phyloP scores from a whole-genome alignment of 768 basidiomycete species.

The Trametes villosa region DNA sequence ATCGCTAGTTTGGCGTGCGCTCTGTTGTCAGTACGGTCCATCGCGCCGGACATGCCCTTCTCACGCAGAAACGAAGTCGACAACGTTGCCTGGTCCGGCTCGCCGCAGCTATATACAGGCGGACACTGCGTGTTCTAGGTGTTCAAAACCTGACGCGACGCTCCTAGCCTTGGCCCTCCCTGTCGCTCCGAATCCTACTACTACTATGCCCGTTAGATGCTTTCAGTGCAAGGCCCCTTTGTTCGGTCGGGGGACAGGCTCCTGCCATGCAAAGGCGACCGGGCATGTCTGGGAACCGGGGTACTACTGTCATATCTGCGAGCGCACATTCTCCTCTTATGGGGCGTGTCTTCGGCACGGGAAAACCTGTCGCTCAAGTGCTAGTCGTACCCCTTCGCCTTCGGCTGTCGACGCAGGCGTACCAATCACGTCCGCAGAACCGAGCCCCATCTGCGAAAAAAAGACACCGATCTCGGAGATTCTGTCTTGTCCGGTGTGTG shows the following conservation, averaged over 20 bases:
- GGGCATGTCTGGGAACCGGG: neutral
- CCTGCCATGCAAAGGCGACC: neutral
- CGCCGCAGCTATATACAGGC: too few relatives aligned
- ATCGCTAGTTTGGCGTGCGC: too few relatives aligned
- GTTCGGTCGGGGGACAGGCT: neutral
- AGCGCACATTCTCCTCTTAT: neutral
- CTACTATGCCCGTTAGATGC: neutral
- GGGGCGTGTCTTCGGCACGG: neutral
- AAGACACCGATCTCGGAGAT: neutral
- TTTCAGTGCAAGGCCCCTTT: neutral
- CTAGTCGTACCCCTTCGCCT: neutral
- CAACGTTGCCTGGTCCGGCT: too few relatives aligned
- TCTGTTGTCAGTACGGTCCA: too few relatives aligned
- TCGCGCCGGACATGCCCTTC: too few relatives aligned
- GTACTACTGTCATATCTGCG: neutral
- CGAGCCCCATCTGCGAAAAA: neutral
- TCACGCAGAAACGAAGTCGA: too few relatives aligned
- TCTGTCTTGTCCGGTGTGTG: neutral
- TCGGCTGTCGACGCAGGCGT: neutral
- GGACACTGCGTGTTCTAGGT: too few relatives aligned
- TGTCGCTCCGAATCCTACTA: too few relatives aligned
- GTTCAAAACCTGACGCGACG: too few relatives aligned
- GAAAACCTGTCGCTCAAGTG: neutral
- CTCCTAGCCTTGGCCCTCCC: too few relatives aligned
- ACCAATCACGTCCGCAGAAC: neutral